phyloP scores from a whole-genome alignment of 129 eudicot species.

The Chrysanthemum lavandulifolium region DNA sequence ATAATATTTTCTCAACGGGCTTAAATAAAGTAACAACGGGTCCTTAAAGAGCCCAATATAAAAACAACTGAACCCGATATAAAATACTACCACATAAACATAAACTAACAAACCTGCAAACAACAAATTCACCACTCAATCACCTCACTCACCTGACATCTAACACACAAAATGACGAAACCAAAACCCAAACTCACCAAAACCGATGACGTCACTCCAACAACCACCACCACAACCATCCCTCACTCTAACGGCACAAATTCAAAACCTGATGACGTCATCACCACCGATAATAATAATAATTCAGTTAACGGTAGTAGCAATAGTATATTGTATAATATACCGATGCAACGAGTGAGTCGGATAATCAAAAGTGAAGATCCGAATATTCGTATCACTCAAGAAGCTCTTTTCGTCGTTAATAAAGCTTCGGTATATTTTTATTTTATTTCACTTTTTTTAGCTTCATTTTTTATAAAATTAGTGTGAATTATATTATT shows the following conservation, averaged over 20 bases:
- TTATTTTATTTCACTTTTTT: background rate
- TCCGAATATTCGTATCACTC: constrained; percentile 46
- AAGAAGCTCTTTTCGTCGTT: constrained; percentile 67
- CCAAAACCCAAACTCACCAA: constrained; percentile 25
- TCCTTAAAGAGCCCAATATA: no score
- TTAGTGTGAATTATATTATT: no score
- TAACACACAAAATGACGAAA: no score
- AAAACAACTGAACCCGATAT: no score
- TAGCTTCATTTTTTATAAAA: no score
- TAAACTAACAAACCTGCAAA: no score
- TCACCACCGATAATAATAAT: background rate
- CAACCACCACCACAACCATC: background rate
- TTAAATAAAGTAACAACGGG: no score
- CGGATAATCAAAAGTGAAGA: constrained; percentile 61
- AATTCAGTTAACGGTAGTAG: constrained; percentile 19
- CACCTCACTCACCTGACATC: no score
- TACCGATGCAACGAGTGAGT: constrained; percentile 67
- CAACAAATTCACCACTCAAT: no score
- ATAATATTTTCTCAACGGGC: no score
- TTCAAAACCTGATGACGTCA: constrained; percentile 6
- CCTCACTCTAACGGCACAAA: constrained; percentile 17
- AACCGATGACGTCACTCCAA: background rate
- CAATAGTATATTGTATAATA: constrained; percentile 29
- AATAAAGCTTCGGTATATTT: constrained; percentile 76
- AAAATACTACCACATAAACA: no score